A percentile compares a stretch with the other conserved stretches of the same genome.
These are phyloP conservation scores for Ophiostoma ulmi DNA, from an alignment of 2,329 filamentous ascomycete genomes.

Conservation along the genomic window DNA sequence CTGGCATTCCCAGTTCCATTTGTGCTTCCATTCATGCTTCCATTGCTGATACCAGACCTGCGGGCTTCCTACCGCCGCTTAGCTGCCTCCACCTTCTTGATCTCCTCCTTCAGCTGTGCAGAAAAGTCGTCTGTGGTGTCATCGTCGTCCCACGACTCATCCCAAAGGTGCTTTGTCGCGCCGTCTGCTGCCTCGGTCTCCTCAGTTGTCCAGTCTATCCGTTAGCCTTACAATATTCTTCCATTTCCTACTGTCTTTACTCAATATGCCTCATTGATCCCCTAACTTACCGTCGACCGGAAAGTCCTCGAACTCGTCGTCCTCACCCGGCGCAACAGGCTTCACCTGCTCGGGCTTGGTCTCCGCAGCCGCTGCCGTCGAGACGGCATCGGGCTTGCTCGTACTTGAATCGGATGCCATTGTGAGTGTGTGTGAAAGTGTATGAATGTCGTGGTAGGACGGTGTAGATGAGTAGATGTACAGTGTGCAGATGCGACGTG, in stretches of 20 bases:
- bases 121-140: constrained; percentile 97
- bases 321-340: constrained; percentile 73
- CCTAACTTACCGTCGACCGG: constrained; percentile 74
- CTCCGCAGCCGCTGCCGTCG: constrained; percentile 50
- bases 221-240: constrained; percentile 13
- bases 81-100: constrained; percentile 84
- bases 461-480: no score
- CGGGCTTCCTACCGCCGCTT: constrained; percentile 51
- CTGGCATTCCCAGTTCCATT: no score
- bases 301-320: constrained; percentile 99
- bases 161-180: constrained; percentile 78
- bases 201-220: constrained; percentile 82
- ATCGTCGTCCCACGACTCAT: constrained; percentile 99
- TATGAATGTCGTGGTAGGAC: neutral
- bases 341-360: constrained; percentile 48
- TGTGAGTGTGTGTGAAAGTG: constrained; percentile 26
- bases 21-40: neutral
- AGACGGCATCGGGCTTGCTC: constrained; percentile 39
- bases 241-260: neutral
- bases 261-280: neutral
- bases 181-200: constrained; percentile 76
- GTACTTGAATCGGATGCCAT: constrained; percentile 35
- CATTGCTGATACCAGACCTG: no score
- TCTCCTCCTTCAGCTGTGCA: constrained; percentile 88
- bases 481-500: neutral